Base-by-base conservation (phyloP, 306 rosid genomes). In the Prunus davidiana region DNA sequence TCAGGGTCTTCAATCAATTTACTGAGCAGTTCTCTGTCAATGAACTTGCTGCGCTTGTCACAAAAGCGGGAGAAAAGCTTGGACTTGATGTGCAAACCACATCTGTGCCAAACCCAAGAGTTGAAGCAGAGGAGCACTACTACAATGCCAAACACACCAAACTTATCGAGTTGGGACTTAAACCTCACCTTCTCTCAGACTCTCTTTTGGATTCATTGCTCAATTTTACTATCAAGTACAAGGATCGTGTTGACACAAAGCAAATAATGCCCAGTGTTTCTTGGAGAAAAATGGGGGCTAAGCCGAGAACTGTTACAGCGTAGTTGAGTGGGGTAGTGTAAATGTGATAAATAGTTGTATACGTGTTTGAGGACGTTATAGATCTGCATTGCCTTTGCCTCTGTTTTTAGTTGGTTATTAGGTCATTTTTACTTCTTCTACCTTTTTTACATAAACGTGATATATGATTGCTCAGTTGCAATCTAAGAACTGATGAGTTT, bases 191-290 rank as follows among this genome's bases (percentile, higher is more conserved):
- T 27, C 96, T 94, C 64, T 92, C 98, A 5, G 98, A 92, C 81
- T 94, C 97, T 64, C 97, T 94, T 77, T 85, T 92, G 69, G 98
- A 94, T 83, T 94, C 98, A 14, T 72, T 94, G 82, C 98, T 94
- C 73, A 90, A 94, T 86, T 92, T 90, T 67, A 84, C 98, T 19
- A 24, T 92, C 7, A 76, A 80, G 87, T 88, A 86, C 77, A 84
- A 92, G 88, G 95, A 86, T 77, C 96, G 97, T 4, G 91, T 94
- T 2, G 97, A 94, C 87, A 83, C 78, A 1, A 92, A 90, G 84
- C 98, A 92, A 84, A 94, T 94, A 41, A 92, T 94, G 98, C 98
- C 98, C 8, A 88, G 87, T 77, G 96, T 94, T 72, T 92, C 97
- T 10, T 94, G 98, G 98, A 87, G 82, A 82, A 90, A 90, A 78